Evolutionary conservation across 257 asterid genomes (phyloP).

Genomic region (Primulina huaijiensis): DNA sequence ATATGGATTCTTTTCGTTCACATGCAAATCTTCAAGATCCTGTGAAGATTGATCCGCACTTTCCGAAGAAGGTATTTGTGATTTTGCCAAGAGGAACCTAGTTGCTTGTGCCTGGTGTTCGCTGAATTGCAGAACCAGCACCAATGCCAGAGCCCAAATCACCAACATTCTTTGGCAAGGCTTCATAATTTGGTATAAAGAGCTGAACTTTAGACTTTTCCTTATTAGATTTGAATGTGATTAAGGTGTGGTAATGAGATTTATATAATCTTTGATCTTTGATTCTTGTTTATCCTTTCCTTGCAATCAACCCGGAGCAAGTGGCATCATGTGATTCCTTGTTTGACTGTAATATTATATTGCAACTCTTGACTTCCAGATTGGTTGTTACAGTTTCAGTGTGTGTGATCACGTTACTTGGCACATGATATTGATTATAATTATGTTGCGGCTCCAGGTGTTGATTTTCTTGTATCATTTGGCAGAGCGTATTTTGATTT

Average conservation of each 20-base stretch:
- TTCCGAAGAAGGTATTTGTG: slow-evolving; percentile 13
- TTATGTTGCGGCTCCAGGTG: slow-evolving; percentile 16
- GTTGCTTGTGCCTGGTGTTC: slow-evolving; percentile 33
- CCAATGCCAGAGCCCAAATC: slow-evolving; percentile 38
- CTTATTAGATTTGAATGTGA: slow-evolving; percentile 13
- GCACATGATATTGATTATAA: slow-evolving; percentile 49
- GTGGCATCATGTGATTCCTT: slow-evolving; percentile 52
- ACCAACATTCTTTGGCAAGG: slow-evolving; percentile 26
- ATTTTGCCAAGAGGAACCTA: slow-evolving; percentile 26
- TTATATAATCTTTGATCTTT: slow-evolving; percentile 1
- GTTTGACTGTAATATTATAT: slow-evolving; percentile 46
- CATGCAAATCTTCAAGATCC: slow-evolving; percentile 30
- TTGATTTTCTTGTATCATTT: not conserved
- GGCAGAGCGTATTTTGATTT: too few relatives aligned
- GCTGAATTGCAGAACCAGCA: slow-evolving; percentile 34
- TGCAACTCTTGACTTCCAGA: slow-evolving; percentile 47
- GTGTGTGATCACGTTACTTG: slow-evolving; percentile 41
- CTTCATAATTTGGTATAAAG: slow-evolving; percentile 22
- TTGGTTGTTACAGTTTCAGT: slow-evolving; percentile 39
- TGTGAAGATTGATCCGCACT: slow-evolving; percentile 27
- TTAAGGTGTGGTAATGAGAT: slow-evolving; percentile 25
- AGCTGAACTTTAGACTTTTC: too few relatives aligned
- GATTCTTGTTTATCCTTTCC: slow-evolving; percentile 24
- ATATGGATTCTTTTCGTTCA: slow-evolving; percentile 41
- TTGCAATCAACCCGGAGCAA: slow-evolving; percentile 45